Evolutionary conservation across 176 grass and related monocot species (phyloP), one percentile per base, ranked within the genome.

Genomic region (Oryza punctata): DNA sequence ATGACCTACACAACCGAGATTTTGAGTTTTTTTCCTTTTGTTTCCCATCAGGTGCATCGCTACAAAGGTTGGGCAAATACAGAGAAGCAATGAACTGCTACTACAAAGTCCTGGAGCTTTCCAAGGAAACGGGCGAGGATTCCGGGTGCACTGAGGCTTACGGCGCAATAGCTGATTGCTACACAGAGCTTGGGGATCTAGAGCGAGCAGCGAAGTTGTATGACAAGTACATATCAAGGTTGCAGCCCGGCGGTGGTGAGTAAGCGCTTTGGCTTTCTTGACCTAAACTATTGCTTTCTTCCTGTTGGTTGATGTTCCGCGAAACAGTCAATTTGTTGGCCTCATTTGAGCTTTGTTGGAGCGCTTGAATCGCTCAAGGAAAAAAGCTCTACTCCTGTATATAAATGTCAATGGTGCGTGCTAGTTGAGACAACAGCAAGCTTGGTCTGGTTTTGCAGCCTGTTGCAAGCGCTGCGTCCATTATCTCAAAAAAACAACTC

Each of bases 121-220:
- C 92, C 37, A 83, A 82, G 70, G 80, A 70, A 78, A 85, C 78
- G 1, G 87, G 78, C 26, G 92, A 94, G 74, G 87, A 89, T 75
- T 94, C 92, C 35, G 89, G 89, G 43, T 89, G 73, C 78, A 91
- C 89, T 0, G 92, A 91, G 84, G 89, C 92, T 12, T 94, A 94
- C 19, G 92, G 92, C 9, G 89, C 92, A 18, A 91, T 94, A 76
- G 89, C 92, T 4, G 89, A 91, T 57, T 94, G 89, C 84, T 91
- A 91, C 27, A 44, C 87, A 0, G 92, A 94, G 70, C 92, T 94
- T 6, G 89, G 92, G 0, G 89, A 91, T 27, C 81, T 94, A 8
- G 92, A 94, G 29, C 69, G 69, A 30, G 89, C 89, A 11, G 92
- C 89, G 0, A 85, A 85, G 81, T 33, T 94, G 21, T 94, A 94